These are phyloP conservation scores for Jackrogersella multiformis DNA, from an alignment of 495 filamentous ascomycete species.

Conservation along the genomic window DNA sequence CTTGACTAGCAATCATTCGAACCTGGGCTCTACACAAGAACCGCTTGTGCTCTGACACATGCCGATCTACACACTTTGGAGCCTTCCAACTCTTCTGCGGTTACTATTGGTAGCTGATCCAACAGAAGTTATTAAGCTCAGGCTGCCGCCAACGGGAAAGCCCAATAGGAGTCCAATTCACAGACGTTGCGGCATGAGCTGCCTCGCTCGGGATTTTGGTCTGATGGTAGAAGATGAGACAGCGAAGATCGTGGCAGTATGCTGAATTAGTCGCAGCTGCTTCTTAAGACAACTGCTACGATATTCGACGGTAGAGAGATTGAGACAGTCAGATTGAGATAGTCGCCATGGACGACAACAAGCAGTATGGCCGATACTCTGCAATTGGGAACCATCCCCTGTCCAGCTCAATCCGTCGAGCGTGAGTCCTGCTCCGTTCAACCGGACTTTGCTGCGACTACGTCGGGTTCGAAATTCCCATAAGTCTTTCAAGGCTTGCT, in stretches of 20 bases:
- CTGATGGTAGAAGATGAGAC: conserved; percentile 17
- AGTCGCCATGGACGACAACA: conserved; percentile 4
- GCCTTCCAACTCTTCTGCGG: conserved; percentile 17
- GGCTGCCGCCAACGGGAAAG: conserved; percentile 15
- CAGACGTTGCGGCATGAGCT: conserved; percentile 13
- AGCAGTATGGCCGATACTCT: conserved; percentile 1
- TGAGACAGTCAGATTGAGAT: no score
- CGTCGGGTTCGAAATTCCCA: conserved; percentile 7
- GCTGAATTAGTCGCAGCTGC: background rate
- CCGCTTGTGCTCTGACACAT: conserved; percentile 24
- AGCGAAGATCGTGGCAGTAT: conserved; percentile 2
- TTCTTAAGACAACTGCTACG: background rate
- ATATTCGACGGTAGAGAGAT: conserved; percentile 1
- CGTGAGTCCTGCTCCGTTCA: conserved; percentile 1
- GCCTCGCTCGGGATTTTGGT: conserved; percentile 22
- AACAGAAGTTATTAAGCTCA: conserved; percentile 5
- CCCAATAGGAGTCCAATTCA: conserved; percentile 13
- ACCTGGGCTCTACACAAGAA: conserved; percentile 15
- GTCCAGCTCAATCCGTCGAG: conserved; percentile 5
- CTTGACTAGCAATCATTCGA: conserved; percentile 21
- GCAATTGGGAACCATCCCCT: conserved; percentile 3
- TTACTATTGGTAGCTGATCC: conserved; percentile 18
- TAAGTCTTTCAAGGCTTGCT: conserved; percentile 14
- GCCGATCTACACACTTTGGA: conserved; percentile 16
- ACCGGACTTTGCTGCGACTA: conserved; percentile 6